Base-by-base conservation (phyloP, 805 yeast species). In the Saccharomyces kudriavzevii region DNA sequence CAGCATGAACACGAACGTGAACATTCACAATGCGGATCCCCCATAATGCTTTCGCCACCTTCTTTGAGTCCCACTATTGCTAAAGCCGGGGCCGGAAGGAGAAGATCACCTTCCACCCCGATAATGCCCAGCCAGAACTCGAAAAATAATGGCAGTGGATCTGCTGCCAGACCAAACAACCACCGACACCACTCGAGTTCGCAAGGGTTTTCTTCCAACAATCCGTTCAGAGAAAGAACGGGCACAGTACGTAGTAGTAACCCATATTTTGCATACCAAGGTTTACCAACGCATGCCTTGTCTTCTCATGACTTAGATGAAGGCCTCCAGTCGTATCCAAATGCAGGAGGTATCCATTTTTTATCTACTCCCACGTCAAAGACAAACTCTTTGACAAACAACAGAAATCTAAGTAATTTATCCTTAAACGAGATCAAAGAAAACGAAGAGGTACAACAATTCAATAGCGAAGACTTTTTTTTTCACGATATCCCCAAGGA, bases 211-310 rank as follows among this genome's bases (percentile, higher is more conserved):
- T 47, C 49, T 27, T 30, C 49, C 20, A 49, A 52, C 13, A 60
- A 60, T 40, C 63, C 61, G 5, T 58, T 60, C 40, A 51, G 54
- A 20, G 46, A 50, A 29, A 43, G 49, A 29, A 11, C 11, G 9
- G 50, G 50, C 13, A 52, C 57, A 9, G 50, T 50, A 22, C 54
- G 57, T 48, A 49, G 57, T 49, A 55, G 54, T 48, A 80, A 76
- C 61, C 77, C 80, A 25, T 81, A 81, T 63, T 81, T 81, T 65
- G 77, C 76, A 4, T 80, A 77, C 59, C 85, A 81, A 58, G 85
- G 85, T 0, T 63, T 77, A 9, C 84, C 85, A 3, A 82, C 82
- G 2, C 85, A 81, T 58, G 74, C 69, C 43, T 48, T 56, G 48
- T 56, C 63, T 26, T 59, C 58, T 40, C 61, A 54, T 52, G 62